Percentiles rank a stretch among this genome's conserved stretches.
phyloP scores from a whole-genome alignment of 768 basidiomycete genomes.

The Leccinum aurantiacum region DNA sequence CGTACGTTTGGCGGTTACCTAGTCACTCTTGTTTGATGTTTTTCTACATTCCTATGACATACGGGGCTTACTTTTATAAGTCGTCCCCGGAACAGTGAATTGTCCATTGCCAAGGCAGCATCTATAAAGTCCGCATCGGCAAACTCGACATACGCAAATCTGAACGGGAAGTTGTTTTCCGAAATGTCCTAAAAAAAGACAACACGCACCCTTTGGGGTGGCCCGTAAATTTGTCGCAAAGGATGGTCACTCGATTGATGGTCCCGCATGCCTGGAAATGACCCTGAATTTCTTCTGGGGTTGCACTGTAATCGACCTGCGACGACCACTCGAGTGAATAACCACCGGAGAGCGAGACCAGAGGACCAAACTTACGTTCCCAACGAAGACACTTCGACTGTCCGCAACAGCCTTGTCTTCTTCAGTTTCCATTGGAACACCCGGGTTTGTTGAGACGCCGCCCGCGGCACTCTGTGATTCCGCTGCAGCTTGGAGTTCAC shows the following conservation, averaged over 20 bases:
- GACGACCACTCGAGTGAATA: constrained; percentile 10
- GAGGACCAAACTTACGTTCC: constrained; percentile 70
- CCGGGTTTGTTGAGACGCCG: constrained; percentile 44
- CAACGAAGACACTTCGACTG: constrained; percentile 87
- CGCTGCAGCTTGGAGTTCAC: constrained; percentile 81
- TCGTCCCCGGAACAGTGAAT: constrained; percentile 92
- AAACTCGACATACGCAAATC: constrained; percentile 99
- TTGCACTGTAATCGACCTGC: constrained; percentile 95
- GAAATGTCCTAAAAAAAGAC: constrained; percentile 10
- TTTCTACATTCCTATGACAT: constrained; percentile 1
- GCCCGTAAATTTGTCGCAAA: constrained; percentile 99
- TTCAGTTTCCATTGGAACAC: constrained; percentile 68
- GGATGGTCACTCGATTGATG: constrained; percentile 98
- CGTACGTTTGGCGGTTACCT: constrained; percentile 96
- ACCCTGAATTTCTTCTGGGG: constrained; percentile 96
- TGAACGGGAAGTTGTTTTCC: constrained; percentile 34
- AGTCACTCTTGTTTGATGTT: background rate
- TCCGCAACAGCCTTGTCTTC: constrained; percentile 85
- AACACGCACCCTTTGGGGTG: constrained; percentile 91
- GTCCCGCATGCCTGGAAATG: constrained; percentile 98
- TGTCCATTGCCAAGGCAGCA: constrained; percentile 90
- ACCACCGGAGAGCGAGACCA: constrained; percentile 6
- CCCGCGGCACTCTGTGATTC: constrained; percentile 53
- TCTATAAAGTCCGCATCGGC: constrained; percentile 90
- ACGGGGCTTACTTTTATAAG: constrained; percentile 73